Evolutionary conservation across 495 filamentous ascomycete genomes (phyloP).

Genomic region (Poronia punctata): DNA sequence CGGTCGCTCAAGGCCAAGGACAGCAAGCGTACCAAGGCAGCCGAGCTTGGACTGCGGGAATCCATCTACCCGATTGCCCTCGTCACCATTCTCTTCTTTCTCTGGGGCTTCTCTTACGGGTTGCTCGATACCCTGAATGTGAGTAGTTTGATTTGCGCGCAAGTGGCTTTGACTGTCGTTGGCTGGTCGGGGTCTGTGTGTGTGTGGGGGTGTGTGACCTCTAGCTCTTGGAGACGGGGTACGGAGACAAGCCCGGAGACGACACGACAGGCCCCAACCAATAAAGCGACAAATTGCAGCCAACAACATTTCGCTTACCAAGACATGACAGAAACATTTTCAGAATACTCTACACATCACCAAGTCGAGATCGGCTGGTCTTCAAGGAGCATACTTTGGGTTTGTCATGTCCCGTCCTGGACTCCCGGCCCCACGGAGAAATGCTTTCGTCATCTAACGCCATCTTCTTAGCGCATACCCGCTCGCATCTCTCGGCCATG

Average conservation of each 20-base stretch:
- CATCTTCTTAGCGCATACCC: slow-evolving; percentile 45
- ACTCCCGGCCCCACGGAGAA: background rate
- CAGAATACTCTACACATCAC: slow-evolving; percentile 28
- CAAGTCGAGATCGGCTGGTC: slow-evolving; percentile 26
- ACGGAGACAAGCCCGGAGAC: no score
- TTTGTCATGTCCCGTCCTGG: slow-evolving; percentile 9
- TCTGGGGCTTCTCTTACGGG: slow-evolving; percentile 81
- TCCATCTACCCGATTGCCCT: slow-evolving; percentile 44
- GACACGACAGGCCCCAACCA: no score
- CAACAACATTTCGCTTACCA: background rate
- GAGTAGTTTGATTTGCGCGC: slow-evolving; percentile 18
- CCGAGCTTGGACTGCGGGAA: slow-evolving; percentile 52
- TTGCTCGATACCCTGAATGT: slow-evolving; percentile 49
- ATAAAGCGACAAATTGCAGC: background rate
- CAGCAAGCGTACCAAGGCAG: slow-evolving; percentile 46
- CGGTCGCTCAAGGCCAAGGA: slow-evolving; percentile 36
- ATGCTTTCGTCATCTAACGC: slow-evolving; percentile 4
- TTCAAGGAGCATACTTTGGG: slow-evolving; percentile 34
- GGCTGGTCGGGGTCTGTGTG: no score
- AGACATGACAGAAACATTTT: slow-evolving; percentile 30
- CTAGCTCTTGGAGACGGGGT: no score
- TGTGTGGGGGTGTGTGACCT: no score
- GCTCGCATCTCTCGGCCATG: slow-evolving; percentile 53
- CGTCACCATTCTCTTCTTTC: slow-evolving; percentile 72
- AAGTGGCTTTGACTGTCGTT: slow-evolving; percentile 19